Evolutionary conservation across 2,329 filamentous ascomycete species (phyloP), one percentile per base, ranked within the genome.

Genomic region (Fusarium annulatum): DNA sequence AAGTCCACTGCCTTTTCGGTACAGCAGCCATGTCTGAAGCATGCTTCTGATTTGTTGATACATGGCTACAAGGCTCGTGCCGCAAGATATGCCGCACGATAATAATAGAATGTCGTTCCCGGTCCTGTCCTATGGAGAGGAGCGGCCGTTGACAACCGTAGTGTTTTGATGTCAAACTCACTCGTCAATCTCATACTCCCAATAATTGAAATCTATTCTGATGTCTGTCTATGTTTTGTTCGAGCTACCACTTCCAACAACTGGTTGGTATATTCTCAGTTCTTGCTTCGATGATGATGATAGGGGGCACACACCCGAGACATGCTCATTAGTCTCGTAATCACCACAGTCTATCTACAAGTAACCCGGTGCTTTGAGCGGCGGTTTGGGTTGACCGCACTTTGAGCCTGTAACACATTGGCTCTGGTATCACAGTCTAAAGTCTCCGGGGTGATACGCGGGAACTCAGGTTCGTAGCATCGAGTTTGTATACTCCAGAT

Each of bases 31-130:
- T 53, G 21, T 52, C 11, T 61, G 48, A 42, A 65, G 39, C 28
- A 42, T 33, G 36, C 34, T 34, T 46, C 56, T 67, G 64, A 74
- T 73, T 73, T 66, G 69, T 53, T 66, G n/a, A 39, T 38, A 51
- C 28, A 36, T 59, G 41, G 58, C 57, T 71, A 71, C 59, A 64
- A 64, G 64, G 64, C 52, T 58, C 15, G 51, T 66, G 64, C 61
- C 52, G 49, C 52, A 49, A 61, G 74, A 64, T 67, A 76, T 67
- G 60, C 64, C 46, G 52, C 60, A 58, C 43, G 74, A 67, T 72
- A 76, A 69, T 71, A 76, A 69, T 76, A 76, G 72, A 76, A 59
- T 70, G 21, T 61, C 62, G 30, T 62, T 68, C 55, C 56, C 28
- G 51, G 57, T 26, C 38, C 26, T 46, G 58, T 43, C 43, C 68